Percentiles rank a stretch among this genome's conserved stretches.
Conservation (phyloP, 1,284 basidiomycete genomes). For the Ustanciosporium gigantosporum region DNA sequence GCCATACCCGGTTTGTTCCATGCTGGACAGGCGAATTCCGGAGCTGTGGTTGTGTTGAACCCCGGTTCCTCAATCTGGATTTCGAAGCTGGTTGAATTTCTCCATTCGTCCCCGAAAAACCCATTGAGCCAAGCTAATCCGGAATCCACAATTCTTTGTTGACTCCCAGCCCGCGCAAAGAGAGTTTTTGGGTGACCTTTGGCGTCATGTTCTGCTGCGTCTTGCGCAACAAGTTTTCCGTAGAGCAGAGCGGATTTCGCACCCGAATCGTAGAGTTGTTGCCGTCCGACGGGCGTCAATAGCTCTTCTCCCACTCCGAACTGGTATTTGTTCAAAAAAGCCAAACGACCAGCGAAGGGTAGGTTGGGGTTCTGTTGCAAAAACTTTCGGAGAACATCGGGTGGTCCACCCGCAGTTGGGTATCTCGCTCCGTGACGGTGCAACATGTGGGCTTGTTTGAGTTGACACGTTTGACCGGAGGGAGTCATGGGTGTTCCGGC, state of each 20-base stretch:
- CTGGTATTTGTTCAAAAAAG: constrained; percentile 49
- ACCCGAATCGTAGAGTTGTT: constrained; percentile 50
- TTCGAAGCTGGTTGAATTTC: constrained; percentile 40
- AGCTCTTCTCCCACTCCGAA: constrained; percentile 54
- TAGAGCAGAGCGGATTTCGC: constrained; percentile 48
- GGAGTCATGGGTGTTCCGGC: constrained; percentile 27
- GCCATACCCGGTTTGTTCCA: constrained; percentile 8
- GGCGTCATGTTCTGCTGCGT: constrained; percentile 15
- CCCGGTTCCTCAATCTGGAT: constrained; percentile 53
- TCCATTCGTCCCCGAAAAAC: constrained; percentile 42
- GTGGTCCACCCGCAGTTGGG: constrained; percentile 37
- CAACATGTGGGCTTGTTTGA: constrained; percentile 55
- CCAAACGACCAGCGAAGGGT: constrained; percentile 40
- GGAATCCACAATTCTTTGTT: constrained; percentile 57
- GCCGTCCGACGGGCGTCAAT: constrained; percentile 52
- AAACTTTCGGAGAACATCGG: constrained; percentile 24
- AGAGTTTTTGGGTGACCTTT: too few species aligned
- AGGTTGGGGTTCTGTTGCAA: constrained; percentile 14
- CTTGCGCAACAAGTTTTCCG: constrained; percentile 24
- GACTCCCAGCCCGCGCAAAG: constrained; percentile 54
- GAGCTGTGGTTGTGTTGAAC: constrained; percentile 57
- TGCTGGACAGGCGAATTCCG: constrained; percentile 50
- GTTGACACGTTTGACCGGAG: constrained; percentile 28
- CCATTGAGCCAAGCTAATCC: constrained; percentile 48
- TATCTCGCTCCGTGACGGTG: constrained; percentile 58